phyloP scores from a whole-genome alignment of 1,284 basidiomycete genomes.

The Gymnopus androsaceus region DNA sequence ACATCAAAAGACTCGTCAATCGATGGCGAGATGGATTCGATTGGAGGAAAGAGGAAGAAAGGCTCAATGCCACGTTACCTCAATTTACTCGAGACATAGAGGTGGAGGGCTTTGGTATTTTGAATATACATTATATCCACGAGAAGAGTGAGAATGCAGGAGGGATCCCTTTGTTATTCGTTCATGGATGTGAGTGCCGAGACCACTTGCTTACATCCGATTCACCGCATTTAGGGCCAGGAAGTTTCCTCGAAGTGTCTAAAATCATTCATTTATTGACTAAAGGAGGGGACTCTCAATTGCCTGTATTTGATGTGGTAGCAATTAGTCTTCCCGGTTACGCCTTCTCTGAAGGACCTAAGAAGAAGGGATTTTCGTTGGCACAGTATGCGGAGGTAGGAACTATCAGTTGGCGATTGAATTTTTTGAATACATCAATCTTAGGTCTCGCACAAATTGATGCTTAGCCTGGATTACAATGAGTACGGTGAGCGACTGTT shows the following conservation, averaged over 20 bases:
- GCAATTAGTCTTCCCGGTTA: slow-evolving; percentile 53
- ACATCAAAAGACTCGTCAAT: slow-evolving; percentile 43
- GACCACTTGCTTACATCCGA: slow-evolving; percentile 27
- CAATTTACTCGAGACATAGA: slow-evolving; percentile 48
- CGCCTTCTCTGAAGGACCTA: slow-evolving; percentile 52
- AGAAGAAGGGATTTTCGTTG: slow-evolving; percentile 18
- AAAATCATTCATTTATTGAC: slow-evolving; percentile 56
- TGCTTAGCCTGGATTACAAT: too few species aligned
- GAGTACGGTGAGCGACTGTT: too few species aligned
- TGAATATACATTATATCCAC: slow-evolving; percentile 11
- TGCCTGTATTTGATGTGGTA: slow-evolving; percentile 62
- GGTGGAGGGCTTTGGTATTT: slow-evolving; percentile 42
- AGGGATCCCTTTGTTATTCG: slow-evolving; percentile 49
- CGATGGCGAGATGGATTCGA: slow-evolving; percentile 28
- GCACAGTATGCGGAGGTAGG: slow-evolving; percentile 43
- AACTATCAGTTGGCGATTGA: neutral
- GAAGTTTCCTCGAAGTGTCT: slow-evolving; percentile 54
- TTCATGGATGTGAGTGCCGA: slow-evolving; percentile 48
- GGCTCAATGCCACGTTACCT: slow-evolving; percentile 46
- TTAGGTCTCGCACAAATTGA: slow-evolving; percentile 53
- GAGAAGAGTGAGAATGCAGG: slow-evolving; percentile 28
- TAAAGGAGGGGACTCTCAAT: slow-evolving; percentile 38
- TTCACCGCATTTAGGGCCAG: slow-evolving; percentile 57
- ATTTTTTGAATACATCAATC: neutral
- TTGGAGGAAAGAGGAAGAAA: slow-evolving; percentile 47